Base-by-base conservation (phyloP, 495 filamentous ascomycete genomes). In the Choiromyces venosus region DNA sequence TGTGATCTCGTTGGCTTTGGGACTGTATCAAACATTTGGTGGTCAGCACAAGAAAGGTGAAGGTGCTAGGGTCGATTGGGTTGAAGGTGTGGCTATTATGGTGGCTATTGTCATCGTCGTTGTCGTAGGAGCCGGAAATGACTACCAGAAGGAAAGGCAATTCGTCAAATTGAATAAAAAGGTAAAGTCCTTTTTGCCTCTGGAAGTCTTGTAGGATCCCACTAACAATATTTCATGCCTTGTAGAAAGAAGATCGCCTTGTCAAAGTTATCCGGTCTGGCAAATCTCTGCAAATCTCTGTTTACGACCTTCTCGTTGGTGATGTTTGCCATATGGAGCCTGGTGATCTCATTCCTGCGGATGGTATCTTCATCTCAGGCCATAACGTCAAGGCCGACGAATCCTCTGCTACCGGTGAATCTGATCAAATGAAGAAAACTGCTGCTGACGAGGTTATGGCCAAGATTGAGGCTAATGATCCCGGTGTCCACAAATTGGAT, bases 341-440 rank as follows among this genome's bases (percentile, higher is more conserved):
- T n/a, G 94, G 94, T 72, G 93, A 97, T 79, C 86, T 97, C 79
- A 87, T 97, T 71, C 91, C 91, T 0, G 91, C 91, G 0, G 91
- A 94, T 78, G 91, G 91, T n/a, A 86, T 94, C 68, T 87, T 91
- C 70, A 91, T 94, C 73, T 85, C 85, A 14, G 89, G 91, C 14
- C 88, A 92, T 80, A 88, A 90, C 80, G 79, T 93, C 66, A 91
- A 89, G 75, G 93, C 90, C 73, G 91, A 94, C 76, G 91, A 94
- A 82, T 92, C 91, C 52, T 91, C 90, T 4, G 87, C 89, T 0
- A 92, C 90, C n/a, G 90, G 90, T 71, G 90, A 92, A 82, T 91
- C 90, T 0, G 89, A 92, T 67, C 81, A 89, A 19, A 83, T 92
- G 69, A 86, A 85, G 65, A 92, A 92, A 78, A 84, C 86, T 35